phyloP scores from a whole-genome alignment of 352 stramenopile genomes.

The Peronosclerospora sorghi region DNA sequence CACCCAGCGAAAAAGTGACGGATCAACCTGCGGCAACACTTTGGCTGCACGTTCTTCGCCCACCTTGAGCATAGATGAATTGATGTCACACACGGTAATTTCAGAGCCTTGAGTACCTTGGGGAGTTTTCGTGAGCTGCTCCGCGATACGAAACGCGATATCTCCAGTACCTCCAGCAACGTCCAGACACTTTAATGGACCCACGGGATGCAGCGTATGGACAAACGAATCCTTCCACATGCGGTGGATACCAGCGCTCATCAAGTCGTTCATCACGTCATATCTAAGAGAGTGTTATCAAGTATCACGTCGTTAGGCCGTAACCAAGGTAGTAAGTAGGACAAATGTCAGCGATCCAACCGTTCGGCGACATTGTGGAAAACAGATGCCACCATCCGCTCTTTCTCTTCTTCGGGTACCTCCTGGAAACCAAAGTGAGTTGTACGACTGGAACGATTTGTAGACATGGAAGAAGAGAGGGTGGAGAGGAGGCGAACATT shows the following conservation, averaged over 20 bases:
- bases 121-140: slow-evolving; percentile 36
- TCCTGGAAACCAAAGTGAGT: slow-evolving; percentile 87
- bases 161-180: slow-evolving; percentile 98
- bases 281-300: slow-evolving; percentile 28
- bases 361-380: slow-evolving; percentile 96
- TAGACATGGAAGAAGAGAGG: no score
- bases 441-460: no score
- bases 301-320: slow-evolving; percentile 1
- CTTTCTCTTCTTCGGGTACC: no score
- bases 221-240: slow-evolving; percentile 98
- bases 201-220: slow-evolving; percentile 66
- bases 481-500: no score
- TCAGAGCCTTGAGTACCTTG: slow-evolving; percentile 31
- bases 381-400: slow-evolving; percentile 89
- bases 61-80: no score
- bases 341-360: slow-evolving; percentile 32
- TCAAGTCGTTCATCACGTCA: slow-evolving; percentile 99
- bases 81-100: slow-evolving; percentile 98
- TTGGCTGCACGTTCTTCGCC: no score
- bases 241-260: no score
- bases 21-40: no score
- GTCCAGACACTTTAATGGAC: slow-evolving; percentile 83
- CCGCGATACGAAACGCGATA: slow-evolving; percentile 95
- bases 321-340: no score
- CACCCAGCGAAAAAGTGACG: no score